A percentile compares a stretch with the other conserved stretches of the same genome.
Conservation (phyloP, 192 early-diverging fungal genomes). For the Coemansia sp. region DNA sequence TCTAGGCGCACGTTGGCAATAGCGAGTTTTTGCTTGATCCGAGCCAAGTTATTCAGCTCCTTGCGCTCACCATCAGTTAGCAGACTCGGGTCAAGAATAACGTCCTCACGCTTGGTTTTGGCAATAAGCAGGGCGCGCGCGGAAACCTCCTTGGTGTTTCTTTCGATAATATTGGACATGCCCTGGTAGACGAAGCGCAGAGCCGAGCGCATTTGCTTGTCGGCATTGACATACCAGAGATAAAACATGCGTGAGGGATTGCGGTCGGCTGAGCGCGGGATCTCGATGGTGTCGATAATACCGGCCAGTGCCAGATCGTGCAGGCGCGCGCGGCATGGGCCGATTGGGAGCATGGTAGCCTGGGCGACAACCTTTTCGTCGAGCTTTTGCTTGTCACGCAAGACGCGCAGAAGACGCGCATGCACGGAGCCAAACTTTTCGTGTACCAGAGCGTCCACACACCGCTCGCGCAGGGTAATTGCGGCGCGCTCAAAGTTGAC, state of each 20-base stretch:
- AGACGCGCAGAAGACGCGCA: constrained; percentile 65
- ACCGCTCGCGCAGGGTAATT: constrained; percentile 56
- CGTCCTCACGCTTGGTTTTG: constrained; percentile 70
- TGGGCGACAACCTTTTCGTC: constrained; percentile 73
- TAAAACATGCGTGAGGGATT: constrained; percentile 75
- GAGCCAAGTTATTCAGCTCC: constrained; percentile 50
- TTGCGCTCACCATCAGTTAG: constrained; percentile 58
- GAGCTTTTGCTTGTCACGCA: constrained; percentile 74
- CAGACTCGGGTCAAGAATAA: constrained; percentile 58
- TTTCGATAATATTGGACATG: constrained; percentile 61
- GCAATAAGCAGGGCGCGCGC: constrained; percentile 59
- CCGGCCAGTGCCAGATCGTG: constrained; percentile 59
- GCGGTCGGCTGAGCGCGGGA: constrained; percentile 72
- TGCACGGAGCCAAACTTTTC: constrained; percentile 65
- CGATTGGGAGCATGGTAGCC: constrained; percentile 68
- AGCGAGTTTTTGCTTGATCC: constrained; percentile 57
- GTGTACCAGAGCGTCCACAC: constrained; percentile 61
- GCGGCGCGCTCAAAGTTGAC: constrained; percentile 63
- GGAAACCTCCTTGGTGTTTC: constrained; percentile 55
- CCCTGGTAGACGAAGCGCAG: constrained; percentile 60
- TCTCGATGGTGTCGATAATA: constrained; percentile 62
- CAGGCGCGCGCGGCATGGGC: constrained; percentile 65
- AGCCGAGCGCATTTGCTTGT: constrained; percentile 55
- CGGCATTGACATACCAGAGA: constrained; percentile 67
- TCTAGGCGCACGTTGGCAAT: constrained; percentile 47